These are phyloP conservation scores for Abrus pulchellus DNA, from an alignment of 306 rosid genomes.

Conservation along the genomic window DNA sequence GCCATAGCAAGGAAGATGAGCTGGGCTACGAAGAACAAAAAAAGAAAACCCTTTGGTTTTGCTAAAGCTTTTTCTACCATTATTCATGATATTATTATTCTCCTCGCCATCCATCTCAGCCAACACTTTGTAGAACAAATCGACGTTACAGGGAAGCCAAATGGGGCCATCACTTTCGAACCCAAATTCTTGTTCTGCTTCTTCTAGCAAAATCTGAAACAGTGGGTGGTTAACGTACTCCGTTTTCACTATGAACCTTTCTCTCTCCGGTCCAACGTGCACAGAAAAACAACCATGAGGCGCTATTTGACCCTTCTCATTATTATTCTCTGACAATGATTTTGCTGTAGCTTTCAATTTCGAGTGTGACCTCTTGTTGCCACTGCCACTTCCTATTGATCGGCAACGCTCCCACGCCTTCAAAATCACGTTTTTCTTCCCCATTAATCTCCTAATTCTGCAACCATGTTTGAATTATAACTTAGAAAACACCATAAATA, in stretches of 20 bases:
- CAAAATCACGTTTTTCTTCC: constrained; percentile 47
- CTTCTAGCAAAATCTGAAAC: constrained; percentile 45
- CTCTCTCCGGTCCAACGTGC: constrained; percentile 46
- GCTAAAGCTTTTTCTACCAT: not conserved
- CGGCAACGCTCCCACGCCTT: constrained; percentile 58
- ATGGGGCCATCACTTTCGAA: constrained; percentile 53
- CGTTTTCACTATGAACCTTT: constrained; percentile 43
- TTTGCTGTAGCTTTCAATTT: constrained; percentile 17
- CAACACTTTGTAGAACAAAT: constrained; percentile 64
- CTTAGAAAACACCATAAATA: not conserved
- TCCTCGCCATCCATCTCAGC: constrained; percentile 63
- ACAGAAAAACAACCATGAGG: constrained; percentile 48
- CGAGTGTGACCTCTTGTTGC: not conserved
- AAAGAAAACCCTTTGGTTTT: constrained; percentile 19
- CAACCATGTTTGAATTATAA: not conserved
- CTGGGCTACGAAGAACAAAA: constrained; percentile 43
- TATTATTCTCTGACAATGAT: not conserved
- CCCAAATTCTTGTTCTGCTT: constrained; percentile 49
- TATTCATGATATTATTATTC: not conserved
- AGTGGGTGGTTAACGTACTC: constrained; percentile 45
- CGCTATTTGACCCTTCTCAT: not conserved
- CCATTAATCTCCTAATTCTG: constrained; percentile 52
- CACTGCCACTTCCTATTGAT: constrained; percentile 29
- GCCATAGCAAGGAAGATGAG: not conserved
- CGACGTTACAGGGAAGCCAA: constrained; percentile 78